A percentile compares a stretch with the other conserved stretches of the same genome.
Conservation (phyloP, 768 basidiomycete species). For the Termitomyces sp. region DNA sequence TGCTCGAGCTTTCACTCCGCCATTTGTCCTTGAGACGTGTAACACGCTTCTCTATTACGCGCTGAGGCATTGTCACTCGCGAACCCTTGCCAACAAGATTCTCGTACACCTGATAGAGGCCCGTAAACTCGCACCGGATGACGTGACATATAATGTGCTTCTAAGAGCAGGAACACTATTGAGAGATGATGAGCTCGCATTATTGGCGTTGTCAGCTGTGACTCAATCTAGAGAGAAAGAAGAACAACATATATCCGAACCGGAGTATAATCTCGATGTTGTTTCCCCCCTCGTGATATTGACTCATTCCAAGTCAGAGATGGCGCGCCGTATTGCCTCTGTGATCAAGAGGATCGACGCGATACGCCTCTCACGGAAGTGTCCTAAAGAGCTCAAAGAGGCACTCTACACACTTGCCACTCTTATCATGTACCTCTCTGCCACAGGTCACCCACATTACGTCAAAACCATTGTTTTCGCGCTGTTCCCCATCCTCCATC, state of each 20-base stretch:
- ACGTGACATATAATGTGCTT: conserved; percentile 52
- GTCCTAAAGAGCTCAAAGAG: conserved; percentile 18
- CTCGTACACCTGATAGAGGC: conserved; percentile 48
- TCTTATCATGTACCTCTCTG: conserved; percentile 45
- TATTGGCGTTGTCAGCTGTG: conserved; percentile 26
- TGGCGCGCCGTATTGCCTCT: background rate
- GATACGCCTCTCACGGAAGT: conserved; percentile 4
- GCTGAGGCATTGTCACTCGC: conserved; percentile 52
- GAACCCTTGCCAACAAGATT: conserved; percentile 38
- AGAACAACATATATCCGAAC: background rate
- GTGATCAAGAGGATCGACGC: background rate
- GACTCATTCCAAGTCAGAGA: background rate
- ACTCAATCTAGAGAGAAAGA: background rate
- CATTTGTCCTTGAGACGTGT: conserved; percentile 27
- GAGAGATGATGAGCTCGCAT: conserved; percentile 35
- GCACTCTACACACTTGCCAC: conserved; percentile 44
- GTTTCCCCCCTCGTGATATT: conserved; percentile 2
- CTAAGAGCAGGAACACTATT: conserved; percentile 49
- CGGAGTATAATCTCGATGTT: background rate
- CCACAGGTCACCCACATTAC: conserved; percentile 38
- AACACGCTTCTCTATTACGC: conserved; percentile 65
- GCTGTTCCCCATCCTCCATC: conserved; percentile 49
- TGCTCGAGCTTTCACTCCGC: conserved; percentile 8
- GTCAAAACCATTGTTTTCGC: conserved; percentile 44
- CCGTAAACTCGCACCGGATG: conserved; percentile 38